Evolutionary conservation across 2,329 filamentous ascomycete genomes (phyloP), one percentile per base, ranked within the genome.

Genomic region (Aspergillus floridensis): DNA sequence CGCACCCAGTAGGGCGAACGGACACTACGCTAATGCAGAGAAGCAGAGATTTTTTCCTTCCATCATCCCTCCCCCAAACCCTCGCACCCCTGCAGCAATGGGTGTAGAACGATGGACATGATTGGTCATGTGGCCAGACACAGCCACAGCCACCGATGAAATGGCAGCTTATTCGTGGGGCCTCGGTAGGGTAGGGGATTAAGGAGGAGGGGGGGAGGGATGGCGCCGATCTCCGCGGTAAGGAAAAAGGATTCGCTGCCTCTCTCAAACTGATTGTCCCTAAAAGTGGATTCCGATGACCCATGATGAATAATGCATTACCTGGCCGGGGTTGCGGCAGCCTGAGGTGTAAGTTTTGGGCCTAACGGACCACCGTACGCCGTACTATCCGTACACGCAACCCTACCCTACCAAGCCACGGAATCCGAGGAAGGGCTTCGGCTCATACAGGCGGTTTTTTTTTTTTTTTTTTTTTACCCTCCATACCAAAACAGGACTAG

Each of bases 1-100:
- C 26, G 12, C 6, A 19, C 4, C n/a, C 38, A 44, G 38, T 44
- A 44, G 38, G 38, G 38, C 50, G 24, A 44, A 47, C 38, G 21
- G 26, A 53, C 24, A 22, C 31, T 21, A 44, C 49, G 19, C 50
- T 58, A 58, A 51, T 53, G 56, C 56, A 58, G 29, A 44, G 56
- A 53, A 53, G 49, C 38, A 46, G 53, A 53, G 53, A 49, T 31
- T 48, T 46, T 53, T 58, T 41, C 22, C 41, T 49, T 38, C 22
- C 48, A 49, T 49, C 7, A 31, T 29, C 29, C 48, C 22, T 49
- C 48, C 26, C 26, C 19, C 11, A 35, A 29, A 26, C 48, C 31
- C 26, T 16, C 14, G 31, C 19, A 52, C 46, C 46, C 50, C 56
- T 53, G 51, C 56, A 47, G 46, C 26, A 24, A 26, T 29, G 26